These are phyloP conservation scores for Ciborinia camelliae DNA, from an alignment of 2,329 filamentous ascomycete species.

Conservation along the genomic window DNA sequence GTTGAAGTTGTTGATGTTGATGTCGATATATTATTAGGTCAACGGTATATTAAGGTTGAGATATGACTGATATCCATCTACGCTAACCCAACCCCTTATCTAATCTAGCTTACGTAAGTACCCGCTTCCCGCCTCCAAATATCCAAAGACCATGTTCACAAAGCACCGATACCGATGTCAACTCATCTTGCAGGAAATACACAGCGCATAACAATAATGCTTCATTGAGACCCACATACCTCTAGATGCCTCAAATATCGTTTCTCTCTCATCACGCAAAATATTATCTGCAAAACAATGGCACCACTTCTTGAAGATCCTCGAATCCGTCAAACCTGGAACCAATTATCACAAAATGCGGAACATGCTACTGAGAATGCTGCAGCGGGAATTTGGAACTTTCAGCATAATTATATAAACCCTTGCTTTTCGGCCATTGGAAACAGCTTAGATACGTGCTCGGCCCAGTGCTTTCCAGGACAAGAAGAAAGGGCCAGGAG, in stretches of 20 bases:
- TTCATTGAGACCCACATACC: constrained; percentile 6
- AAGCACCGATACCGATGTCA: constrained; percentile 7
- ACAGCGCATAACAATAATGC: constrained; percentile 16
- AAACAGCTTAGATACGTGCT: constrained; percentile 68
- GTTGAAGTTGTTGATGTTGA: not conserved
- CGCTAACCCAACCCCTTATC: constrained; percentile 4
- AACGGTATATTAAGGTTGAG: not conserved
- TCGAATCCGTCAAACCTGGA: constrained; percentile 87
- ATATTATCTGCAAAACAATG: constrained; percentile 27
- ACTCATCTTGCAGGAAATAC: constrained; percentile 9
- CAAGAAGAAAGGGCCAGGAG: constrained; percentile 72
- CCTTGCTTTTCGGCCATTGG: constrained; percentile 72
- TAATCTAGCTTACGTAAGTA: not conserved
- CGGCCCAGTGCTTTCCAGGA: constrained; percentile 65
- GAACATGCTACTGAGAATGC: constrained; percentile 88
- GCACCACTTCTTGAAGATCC: constrained; percentile 66
- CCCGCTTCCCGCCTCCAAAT: constrained; percentile 1
- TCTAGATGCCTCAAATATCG: constrained; percentile 9
- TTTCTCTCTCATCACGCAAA: not conserved
- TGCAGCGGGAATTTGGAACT: constrained; percentile 86
- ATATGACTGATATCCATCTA: not conserved
- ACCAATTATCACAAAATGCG: constrained; percentile 86
- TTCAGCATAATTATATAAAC: constrained; percentile 78
- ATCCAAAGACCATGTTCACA: constrained; percentile 8
- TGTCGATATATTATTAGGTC: not conserved